phyloP scores from a whole-genome alignment of 148 eudicot genomes.

The Euryodendron excelsum region DNA sequence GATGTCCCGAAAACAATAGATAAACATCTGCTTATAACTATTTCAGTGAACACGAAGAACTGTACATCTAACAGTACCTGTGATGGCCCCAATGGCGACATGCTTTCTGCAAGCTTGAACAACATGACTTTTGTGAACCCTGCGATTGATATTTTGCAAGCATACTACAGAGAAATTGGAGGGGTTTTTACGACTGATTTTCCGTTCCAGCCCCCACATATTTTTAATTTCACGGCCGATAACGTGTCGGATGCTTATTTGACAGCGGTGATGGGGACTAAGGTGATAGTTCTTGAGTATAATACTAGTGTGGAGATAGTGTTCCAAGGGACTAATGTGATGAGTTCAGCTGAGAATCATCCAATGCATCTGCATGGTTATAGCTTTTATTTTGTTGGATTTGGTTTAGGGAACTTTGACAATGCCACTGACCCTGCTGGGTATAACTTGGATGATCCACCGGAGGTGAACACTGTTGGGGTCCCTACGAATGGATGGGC shows the following conservation, averaged over 20 bases:
- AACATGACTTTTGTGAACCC: conserved; percentile 13
- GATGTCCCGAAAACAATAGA: conserved; percentile 12
- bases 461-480: neutral
- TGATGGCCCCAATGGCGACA: neutral
- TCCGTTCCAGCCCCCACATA: conserved; percentile 14
- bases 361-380: neutral
- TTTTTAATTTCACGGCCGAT: neutral
- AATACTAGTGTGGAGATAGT: neutral
- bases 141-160: neutral
- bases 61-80: neutral
- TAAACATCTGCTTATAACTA: neutral
- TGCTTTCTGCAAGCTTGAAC: conserved; percentile 8
- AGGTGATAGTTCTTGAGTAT: conserved; percentile 4
- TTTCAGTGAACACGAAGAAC: neutral
- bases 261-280: too few relatives aligned
- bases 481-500: neutral
- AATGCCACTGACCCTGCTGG: neutral
- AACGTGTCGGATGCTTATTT: neutral
- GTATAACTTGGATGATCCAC: neutral
- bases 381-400: neutral
- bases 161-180: neutral
- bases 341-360: neutral
- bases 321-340: neutral
- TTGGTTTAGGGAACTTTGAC: neutral
- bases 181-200: conserved; percentile 11